Conservation (phyloP, 441 rosid species). For the Pelargonium citronellum region DNA sequence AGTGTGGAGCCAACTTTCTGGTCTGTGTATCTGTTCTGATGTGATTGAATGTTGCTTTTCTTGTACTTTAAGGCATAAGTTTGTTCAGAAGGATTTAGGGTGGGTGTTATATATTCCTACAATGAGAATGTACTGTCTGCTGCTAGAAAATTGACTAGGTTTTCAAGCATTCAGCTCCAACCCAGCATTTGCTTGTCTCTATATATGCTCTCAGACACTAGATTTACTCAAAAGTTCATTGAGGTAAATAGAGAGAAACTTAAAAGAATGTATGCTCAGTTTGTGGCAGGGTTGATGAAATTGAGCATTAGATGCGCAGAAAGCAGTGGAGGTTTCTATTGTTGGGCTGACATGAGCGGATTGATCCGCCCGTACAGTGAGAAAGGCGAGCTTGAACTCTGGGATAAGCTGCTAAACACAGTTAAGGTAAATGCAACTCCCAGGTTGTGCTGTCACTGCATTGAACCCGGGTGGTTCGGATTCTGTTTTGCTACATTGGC, state of each 20-base stretch:
- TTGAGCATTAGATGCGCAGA: constrained; percentile 48
- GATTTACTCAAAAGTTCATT: constrained; percentile 45
- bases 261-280: constrained; percentile 31
- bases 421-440: constrained; percentile 83
- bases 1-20: too few relatives aligned
- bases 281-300: constrained; percentile 49
- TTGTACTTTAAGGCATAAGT: too few relatives aligned
- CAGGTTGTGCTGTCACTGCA: constrained; percentile 81
- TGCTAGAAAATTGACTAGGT: constrained; percentile 52
- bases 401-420: constrained; percentile 58
- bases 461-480: constrained; percentile 91
- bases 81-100: constrained; percentile 50
- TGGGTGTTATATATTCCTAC: constrained; percentile 67
- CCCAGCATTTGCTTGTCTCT: constrained; percentile 56
- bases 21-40: too few relatives aligned
- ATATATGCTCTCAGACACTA: constrained; percentile 51
- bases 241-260: constrained; percentile 46
- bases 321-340: constrained; percentile 54
- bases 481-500: constrained; percentile 67
- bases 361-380: constrained; percentile 62
- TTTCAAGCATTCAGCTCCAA: constrained; percentile 55
- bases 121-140: constrained; percentile 54
- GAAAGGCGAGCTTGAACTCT: constrained; percentile 78
- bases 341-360: constrained; percentile 76
- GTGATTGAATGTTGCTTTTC: too few relatives aligned